phyloP scores from a whole-genome alignment of 352 stramenopile genomes.

The Paralagenidium karlingii region DNA sequence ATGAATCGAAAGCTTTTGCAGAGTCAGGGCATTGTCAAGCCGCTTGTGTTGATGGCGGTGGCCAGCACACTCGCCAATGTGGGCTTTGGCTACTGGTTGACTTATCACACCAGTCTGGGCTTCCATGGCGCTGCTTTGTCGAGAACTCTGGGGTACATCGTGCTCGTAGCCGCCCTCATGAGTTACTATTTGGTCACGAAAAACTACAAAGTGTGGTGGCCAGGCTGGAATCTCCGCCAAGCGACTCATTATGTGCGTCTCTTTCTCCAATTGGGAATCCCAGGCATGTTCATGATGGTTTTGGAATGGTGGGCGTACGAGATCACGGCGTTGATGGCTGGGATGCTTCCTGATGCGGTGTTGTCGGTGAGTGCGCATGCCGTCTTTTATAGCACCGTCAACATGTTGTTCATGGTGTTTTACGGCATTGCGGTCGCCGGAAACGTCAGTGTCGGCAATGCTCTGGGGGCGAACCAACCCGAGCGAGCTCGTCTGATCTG shows the following conservation, averaged over 20 bases:
- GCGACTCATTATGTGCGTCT: conserved; percentile 16
- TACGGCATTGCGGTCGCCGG: conserved; percentile 32
- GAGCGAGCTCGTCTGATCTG: conserved; percentile 29
- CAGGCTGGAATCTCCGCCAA: conserved; percentile 26
- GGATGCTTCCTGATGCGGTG: conserved; percentile 31
- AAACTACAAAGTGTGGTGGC: conserved; percentile 25
- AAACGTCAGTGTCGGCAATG: conserved; percentile 57
- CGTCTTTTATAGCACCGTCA: conserved; percentile 46
- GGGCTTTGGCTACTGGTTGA: conserved; percentile 49
- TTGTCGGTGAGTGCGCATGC: conserved; percentile 44
- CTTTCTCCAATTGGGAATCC: conserved; percentile 34
- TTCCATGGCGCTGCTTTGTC: conserved; percentile 69
- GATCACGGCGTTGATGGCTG: conserved; percentile 33
- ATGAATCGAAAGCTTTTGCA: conserved; percentile 61
- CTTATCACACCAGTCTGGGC: conserved; percentile 43
- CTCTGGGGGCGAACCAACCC: conserved; percentile 26
- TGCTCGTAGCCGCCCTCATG: conserved; percentile 20
- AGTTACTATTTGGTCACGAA: conserved; percentile 8
- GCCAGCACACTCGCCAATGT: conserved; percentile 54
- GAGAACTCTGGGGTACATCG: conserved; percentile 38
- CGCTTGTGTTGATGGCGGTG: conserved; percentile 41
- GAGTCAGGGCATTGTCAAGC: conserved; percentile 54
- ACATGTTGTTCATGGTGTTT: conserved; percentile 52
- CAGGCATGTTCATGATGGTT: conserved; percentile 38
- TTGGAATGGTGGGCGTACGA: conserved; percentile 65